Evolutionary conservation across 345 rosid species (phyloP).

Genomic region (Pistacia integerrima): DNA sequence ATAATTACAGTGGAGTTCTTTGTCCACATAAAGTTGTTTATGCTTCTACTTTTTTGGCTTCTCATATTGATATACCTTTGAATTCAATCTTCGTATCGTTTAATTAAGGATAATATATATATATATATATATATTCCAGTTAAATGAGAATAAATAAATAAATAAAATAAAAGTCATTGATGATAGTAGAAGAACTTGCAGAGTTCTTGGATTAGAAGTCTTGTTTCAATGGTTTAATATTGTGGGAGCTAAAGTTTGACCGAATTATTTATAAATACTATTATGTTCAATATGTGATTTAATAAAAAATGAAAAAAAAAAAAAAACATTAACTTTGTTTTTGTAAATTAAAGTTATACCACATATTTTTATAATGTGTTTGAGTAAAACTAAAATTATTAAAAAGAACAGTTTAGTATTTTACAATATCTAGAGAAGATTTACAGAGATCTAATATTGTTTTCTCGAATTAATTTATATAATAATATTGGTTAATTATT

Average conservation of each 20-base stretch:
- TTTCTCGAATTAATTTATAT: neutral
- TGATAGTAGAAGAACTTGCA: neutral
- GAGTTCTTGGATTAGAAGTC: neutral
- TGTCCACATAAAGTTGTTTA: neutral
- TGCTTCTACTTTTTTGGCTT: neutral
- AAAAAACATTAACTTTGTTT: neutral
- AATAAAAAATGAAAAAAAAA: too few species aligned
- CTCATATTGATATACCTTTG: neutral
- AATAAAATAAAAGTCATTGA: neutral
- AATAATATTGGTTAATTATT: neutral
- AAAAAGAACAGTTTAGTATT: constrained; percentile 2
- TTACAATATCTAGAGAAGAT: constrained; percentile 21
- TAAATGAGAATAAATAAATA: too few species aligned
- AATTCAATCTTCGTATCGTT: constrained; percentile 18
- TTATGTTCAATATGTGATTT: too few species aligned
- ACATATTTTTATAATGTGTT: neutral
- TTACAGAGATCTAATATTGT: constrained; percentile 27
- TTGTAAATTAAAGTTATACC: neutral
- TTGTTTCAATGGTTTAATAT: too few species aligned
- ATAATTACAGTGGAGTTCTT: constrained; percentile 11
- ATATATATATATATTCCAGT: too few species aligned
- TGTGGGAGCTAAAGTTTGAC: neutral
- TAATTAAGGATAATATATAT: too few species aligned
- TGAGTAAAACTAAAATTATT: neutral
- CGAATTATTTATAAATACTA: too few species aligned